Percentiles rank a stretch among this genome's conserved stretches.
These are phyloP conservation scores for Colletotrichum karsti DNA, from an alignment of 2,329 filamentous ascomycete genomes.

Conservation along the genomic window DNA sequence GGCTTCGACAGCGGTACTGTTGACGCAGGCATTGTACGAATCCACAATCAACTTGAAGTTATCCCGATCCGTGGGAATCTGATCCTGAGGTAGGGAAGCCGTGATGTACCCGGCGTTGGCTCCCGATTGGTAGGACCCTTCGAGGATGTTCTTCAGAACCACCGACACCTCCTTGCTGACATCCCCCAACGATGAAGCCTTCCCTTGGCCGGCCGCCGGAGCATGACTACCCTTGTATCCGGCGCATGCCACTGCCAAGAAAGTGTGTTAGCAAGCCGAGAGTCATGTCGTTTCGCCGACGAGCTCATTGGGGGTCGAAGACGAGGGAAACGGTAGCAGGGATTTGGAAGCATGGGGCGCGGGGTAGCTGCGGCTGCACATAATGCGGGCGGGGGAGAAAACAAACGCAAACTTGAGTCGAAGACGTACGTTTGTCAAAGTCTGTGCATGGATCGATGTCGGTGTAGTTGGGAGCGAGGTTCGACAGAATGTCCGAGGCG, in stretches of 20 bases:
- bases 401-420: neutral
- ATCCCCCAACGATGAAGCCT: conserved; percentile 65
- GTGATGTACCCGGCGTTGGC: conserved; percentile 41
- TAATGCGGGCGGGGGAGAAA: neutral
- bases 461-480: conserved; percentile 55
- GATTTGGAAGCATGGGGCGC: neutral
- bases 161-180: conserved; percentile 67
- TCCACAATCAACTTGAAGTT: conserved; percentile 74
- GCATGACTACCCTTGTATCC: conserved; percentile 72
- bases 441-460: conserved; percentile 72
- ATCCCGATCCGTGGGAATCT: conserved; percentile 56
- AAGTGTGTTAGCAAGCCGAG: neutral
- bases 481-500: conserved; percentile 36
- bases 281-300: neutral
- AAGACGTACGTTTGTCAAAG: conserved; percentile 62
- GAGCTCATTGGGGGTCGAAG: neutral
- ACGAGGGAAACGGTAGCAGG: neutral
- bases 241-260: conserved; percentile 62
- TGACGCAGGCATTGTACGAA: conserved; percentile 72
- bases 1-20: conserved; percentile 64
- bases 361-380: neutral
- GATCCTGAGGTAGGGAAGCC: conserved; percentile 39
- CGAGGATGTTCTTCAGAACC: conserved; percentile 68
- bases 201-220: conserved; percentile 68
- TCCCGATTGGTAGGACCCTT: conserved; percentile 59